Evolutionary conservation across 345 rosid species (phyloP).

Genomic region (Eucalyptus decipiens): DNA sequence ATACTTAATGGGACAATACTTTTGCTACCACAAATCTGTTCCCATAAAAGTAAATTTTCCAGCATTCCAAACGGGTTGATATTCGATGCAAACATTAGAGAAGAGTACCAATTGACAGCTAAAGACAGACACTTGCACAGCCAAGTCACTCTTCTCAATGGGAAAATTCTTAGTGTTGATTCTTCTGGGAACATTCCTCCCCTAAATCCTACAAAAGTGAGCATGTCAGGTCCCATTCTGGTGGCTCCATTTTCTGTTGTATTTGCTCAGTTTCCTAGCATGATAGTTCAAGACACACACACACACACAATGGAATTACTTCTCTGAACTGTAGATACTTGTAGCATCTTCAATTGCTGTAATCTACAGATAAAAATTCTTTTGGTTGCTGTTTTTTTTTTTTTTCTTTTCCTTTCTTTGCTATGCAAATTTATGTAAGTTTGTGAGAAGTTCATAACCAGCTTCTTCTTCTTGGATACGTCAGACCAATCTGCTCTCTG

Average conservation of each 20-base stretch:
- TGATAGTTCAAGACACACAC: background rate
- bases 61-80: constrained; percentile 3
- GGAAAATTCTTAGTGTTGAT: constrained; percentile 11
- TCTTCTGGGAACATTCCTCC: constrained; percentile 22
- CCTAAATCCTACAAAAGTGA: constrained; percentile 11
- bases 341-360: background rate
- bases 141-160: constrained; percentile 25
- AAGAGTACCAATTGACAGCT: constrained; percentile 40
- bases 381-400: background rate
- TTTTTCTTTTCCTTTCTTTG: background rate
- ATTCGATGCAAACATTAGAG: background rate
- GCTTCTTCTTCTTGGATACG: background rate
- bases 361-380: background rate
- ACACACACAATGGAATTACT: background rate
- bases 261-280: constrained; percentile 12
- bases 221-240: constrained; percentile 3
- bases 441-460: background rate
- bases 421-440: background rate
- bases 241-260: constrained; percentile 31
- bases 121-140: constrained; percentile 23
- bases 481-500: background rate
- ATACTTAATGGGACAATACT: background rate
- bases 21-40: background rate
- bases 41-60: constrained; percentile 3
- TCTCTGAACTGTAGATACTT: background rate